These are phyloP conservation scores for Colletotrichum tropicicola DNA, from an alignment of 2,329 filamentous ascomycete species.

Conservation along the genomic window DNA sequence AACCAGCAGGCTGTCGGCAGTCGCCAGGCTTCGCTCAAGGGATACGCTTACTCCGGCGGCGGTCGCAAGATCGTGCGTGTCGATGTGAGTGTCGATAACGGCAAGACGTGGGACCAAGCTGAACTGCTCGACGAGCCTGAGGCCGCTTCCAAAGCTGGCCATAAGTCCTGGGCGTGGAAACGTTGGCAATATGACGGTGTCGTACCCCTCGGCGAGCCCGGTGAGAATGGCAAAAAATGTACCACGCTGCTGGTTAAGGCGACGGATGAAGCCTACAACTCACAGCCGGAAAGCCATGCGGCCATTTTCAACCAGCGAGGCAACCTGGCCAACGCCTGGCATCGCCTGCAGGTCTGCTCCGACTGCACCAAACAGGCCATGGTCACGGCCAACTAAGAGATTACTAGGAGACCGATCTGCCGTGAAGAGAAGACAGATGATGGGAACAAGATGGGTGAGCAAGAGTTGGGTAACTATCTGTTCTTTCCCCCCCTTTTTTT, in stretches of 20 bases:
- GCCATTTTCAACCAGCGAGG: conserved; percentile 71
- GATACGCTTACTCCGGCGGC: conserved; percentile 75
- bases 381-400: not conserved
- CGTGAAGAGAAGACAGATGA: too few species aligned
- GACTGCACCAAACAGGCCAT: conserved; percentile 34
- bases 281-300: conserved; percentile 68
- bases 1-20: not conserved
- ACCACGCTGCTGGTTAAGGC: conserved; percentile 71
- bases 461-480: not conserved
- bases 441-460: too few species aligned
- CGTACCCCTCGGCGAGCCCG: conserved; percentile 44
- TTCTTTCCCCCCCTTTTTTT: not conserved
- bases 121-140: conserved; percentile 61
- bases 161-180: conserved; percentile 70
- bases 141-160: conserved; percentile 40
- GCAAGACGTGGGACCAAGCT: conserved; percentile 71
- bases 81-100: conserved; percentile 71
- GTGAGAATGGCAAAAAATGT: conserved; percentile 45
- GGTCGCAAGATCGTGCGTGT: conserved; percentile 73
- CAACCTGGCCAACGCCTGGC: conserved; percentile 74
- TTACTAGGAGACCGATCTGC: too few species aligned
- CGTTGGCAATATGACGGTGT: conserved; percentile 66
- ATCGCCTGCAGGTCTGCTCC: conserved; percentile 57
- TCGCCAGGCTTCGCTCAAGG: conserved; percentile 54
- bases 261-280: conserved; percentile 72